phyloP scores from a whole-genome alignment of 345 rosid genomes.

The Eucalyptus tenuipes region DNA sequence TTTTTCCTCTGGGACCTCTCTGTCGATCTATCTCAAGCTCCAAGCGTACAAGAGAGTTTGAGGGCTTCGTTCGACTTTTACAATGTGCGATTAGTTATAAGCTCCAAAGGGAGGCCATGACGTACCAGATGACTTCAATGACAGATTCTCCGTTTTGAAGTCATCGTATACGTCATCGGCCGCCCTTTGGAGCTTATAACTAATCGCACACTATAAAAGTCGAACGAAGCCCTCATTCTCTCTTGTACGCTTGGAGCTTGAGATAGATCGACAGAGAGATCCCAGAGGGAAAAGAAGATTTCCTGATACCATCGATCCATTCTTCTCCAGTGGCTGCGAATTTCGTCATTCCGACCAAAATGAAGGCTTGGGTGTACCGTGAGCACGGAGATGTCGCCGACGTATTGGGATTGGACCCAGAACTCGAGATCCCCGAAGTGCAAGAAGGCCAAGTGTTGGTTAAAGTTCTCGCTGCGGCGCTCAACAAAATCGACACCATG shows the following conservation, averaged over 20 bases:
- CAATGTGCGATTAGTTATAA: neutral
- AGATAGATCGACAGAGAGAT: neutral
- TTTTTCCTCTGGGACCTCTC: neutral
- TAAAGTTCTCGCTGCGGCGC: conserved; percentile 70
- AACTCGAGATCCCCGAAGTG: conserved; percentile 46
- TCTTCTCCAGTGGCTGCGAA: neutral
- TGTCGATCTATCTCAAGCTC: neutral
- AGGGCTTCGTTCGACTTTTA: neutral
- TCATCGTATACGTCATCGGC: neutral
- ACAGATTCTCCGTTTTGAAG: neutral
- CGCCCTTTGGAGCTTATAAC: neutral
- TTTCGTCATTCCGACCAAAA: conserved; percentile 19
- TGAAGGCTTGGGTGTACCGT: conserved; percentile 70
- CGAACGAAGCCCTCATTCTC: neutral
- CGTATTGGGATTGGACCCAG: conserved; percentile 53
- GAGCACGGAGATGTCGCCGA: conserved; percentile 54
- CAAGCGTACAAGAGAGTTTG: neutral
- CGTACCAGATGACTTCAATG: neutral
- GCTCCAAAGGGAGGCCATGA: neutral
- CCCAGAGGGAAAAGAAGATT: neutral
- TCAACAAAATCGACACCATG: conserved; percentile 65
- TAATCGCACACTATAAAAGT: neutral
- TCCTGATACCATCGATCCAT: neutral
- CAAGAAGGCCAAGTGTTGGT: conserved; percentile 69
- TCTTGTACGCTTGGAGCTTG: neutral